Base-by-base conservation (phyloP, 2,329 filamentous ascomycete genomes). In the Chaetomium sp. region DNA sequence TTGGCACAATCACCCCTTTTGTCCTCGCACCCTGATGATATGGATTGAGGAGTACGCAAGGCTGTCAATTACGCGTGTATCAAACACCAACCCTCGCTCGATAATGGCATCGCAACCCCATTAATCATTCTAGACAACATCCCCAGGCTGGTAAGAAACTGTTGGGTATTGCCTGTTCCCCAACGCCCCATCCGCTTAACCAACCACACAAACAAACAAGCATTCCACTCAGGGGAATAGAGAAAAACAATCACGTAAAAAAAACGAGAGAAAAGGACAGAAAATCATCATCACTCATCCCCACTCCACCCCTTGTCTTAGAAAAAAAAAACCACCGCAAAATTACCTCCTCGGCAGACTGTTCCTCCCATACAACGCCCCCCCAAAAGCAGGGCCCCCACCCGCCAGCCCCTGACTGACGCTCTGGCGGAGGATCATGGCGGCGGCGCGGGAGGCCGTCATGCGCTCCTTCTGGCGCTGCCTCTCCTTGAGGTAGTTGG, bases 361-460 rank as follows among this genome's bases (percentile, higher is more conserved):
- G 66, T 79, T 82, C 60, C 79, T 75, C 57, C 78, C 80, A 72
- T 81, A 83, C 64, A 69, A 70, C 67, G 70, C 76, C 60, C 71
- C 78, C 60, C 72, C 77, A 74, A 74, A 79, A 64, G 71, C 73
- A 58, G 79, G 78, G 51, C 29, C 35, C 77, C 79, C 21, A 77
- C 74, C 65, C 79, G 82, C 81, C 82, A 86, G 21, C 45, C 83
- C 82, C 72, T 86, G 84, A 63, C 73, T 79, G 47, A 97, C 85
- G 78, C 94, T 98, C 80, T 97, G 93, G 75, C 90, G 87, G 61
- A 99, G 94, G 78, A 99, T 99, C 77, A 93, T 87, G 73, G 96
- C 93, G 4, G 95, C 95, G 0, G 94, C 94, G 21, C 93, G 92
- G 6, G 92, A 89, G 1, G 94, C 93, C 4, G 92, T 92, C 74